A percentile compares a stretch with the other conserved stretches of the same genome.
phyloP scores from a whole-genome alignment of 768 basidiomycete species.

The Tricholoma sp. region DNA sequence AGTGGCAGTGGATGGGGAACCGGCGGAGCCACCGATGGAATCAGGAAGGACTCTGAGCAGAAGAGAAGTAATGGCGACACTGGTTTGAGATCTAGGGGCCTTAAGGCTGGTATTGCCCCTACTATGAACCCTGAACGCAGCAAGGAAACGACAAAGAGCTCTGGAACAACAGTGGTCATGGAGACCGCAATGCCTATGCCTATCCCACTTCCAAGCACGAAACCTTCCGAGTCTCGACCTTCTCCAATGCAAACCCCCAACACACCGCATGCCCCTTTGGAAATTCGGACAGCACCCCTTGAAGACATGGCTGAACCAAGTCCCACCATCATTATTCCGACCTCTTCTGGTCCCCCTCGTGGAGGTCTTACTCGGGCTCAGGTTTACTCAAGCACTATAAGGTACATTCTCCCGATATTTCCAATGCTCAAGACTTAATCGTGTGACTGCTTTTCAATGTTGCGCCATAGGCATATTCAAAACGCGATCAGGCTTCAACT shows the following conservation, averaged over 20 bases:
- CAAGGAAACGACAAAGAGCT: background rate
- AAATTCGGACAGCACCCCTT: slow-evolving; percentile 9
- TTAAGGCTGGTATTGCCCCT: background rate
- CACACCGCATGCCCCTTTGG: background rate
- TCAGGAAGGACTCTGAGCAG: background rate
- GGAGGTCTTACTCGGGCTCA: slow-evolving; percentile 10
- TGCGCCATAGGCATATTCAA: slow-evolving; percentile 18
- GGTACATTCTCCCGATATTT: slow-evolving; percentile 10
- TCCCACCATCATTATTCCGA: background rate
- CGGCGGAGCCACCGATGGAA: background rate
- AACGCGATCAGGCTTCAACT: slow-evolving; percentile 23
- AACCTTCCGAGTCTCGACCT: background rate
- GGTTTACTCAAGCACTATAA: slow-evolving; percentile 16
- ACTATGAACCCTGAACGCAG: background rate
- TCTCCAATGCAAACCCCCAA: background rate
- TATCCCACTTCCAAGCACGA: background rate
- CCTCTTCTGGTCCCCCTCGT: slow-evolving; percentile 5
- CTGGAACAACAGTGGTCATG: background rate
- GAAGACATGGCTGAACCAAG: slow-evolving; percentile 3
- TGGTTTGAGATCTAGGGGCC: background rate
- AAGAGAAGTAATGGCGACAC: background rate
- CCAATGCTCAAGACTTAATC: background rate
- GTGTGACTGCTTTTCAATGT: background rate
- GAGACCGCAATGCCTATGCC: background rate
- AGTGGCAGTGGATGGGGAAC: background rate